Base-by-base conservation (phyloP, 192 early-diverging fungal genomes). In the Umbelopsis vinacea region DNA sequence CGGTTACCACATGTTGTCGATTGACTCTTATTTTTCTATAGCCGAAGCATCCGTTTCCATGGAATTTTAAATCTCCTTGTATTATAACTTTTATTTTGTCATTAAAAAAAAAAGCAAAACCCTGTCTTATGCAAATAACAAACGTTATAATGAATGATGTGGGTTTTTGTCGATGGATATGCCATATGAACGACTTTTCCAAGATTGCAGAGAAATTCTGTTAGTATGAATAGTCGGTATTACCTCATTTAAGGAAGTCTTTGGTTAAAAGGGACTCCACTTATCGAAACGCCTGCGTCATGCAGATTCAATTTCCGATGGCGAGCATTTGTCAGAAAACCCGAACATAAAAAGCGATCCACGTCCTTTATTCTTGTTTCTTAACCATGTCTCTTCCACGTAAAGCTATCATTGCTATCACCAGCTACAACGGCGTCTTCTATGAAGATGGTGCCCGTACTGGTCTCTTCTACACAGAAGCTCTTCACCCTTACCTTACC, bases 381-480 rank as follows among this genome's bases (percentile, higher is more conserved):
- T 43, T 43, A 43, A 12, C 40, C 3, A 43, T 43, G 40, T 24
- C 72, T 43, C 71, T 76, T 48, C 86, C 84, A 15, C 81, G 81
- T 71, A 82, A 83, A 71, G 86, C 79, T 14, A 75, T 87, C 14
- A 33, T 87, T 15, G 73, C 83, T 17, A 76, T 87, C 69, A 81
- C 86, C 46, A 82, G 81, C 71, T 85, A 87, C 75, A 46, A 74
- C 52, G 83, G 78, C 4, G 77, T 81, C 8, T 85, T 87, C 68
- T 87, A 87, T 26, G 70, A 76, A 15, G 84, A 87, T 73, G 86
- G 86, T 26, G 76, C 80, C 40, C 71, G 68, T 21, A 87, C 86
- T 14, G 86, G 86, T 6, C 67, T 87, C 19, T 87, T 86, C 76
- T 87, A 84, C 66, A 81, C 78, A 26, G 86, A 87, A 71, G 86